Base-by-base conservation (phyloP, 306 rosid genomes). In the Acacia confusa region DNA sequence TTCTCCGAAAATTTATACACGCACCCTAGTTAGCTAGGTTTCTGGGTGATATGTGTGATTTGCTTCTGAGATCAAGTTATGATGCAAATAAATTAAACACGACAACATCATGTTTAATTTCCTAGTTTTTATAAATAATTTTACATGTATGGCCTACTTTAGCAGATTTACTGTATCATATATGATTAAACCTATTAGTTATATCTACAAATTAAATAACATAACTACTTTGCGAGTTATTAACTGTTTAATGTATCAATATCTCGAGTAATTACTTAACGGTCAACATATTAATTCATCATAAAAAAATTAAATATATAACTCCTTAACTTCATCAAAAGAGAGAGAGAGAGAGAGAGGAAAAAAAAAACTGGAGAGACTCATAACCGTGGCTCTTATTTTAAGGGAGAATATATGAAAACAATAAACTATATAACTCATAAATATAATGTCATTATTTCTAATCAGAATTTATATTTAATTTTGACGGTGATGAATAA, bases 1-100 rank as follows among this genome's bases (percentile, higher is more conserved):
- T 77, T 68, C 85, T 25, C 75, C n/a, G 14, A 78, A 81, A 61
- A 60, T 72, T 38, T 57, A 48, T 16, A 63, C 34, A 57, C 64
- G 2, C 65, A 0, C 25, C 13, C 63, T n/a, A 52, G 61, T 27
- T 7, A 55, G 27, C 27, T 20, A 55, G 65, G 65, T 10, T 24
- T 25, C 17, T 60, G 34, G 1, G 66, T 24, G 19, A 24, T 19
- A 20, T 10, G 27, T 60, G 30, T 9, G 30, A 24, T 24, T 24
- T 60, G 34, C 27, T 60, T 24, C 4, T 57, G 3, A 22, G 6
- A 16, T 9, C 3, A 9, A 57, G 28, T 57, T 57, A 58, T 25
- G 36, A 12, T 25, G 25, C 17, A 12, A 36, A 60, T 60, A 11
- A 24, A 60, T 24, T 25, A 24, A 25, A 60, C 14, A 10, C 0